A percentile compares a stretch with the other conserved stretches of the same genome.
These are phyloP conservation scores for Tulasnella sp. DNA, from an alignment of 768 basidiomycete genomes.

Conservation along the genomic window DNA sequence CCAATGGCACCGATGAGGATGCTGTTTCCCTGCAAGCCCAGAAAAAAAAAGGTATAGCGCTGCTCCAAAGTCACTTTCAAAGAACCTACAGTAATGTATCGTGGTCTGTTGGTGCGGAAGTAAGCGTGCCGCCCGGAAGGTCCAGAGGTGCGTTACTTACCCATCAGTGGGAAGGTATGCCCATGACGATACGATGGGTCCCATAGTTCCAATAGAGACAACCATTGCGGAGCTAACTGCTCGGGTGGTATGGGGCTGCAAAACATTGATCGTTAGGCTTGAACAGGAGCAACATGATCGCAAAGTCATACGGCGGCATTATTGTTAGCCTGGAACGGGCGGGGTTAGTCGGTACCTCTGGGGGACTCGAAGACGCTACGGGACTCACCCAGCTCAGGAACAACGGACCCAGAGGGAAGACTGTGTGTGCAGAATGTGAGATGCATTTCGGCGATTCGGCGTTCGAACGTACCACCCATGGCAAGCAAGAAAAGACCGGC, in stretches of 20 bases:
- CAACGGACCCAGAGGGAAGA: constrained; percentile 8
- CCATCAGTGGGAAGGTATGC: constrained; percentile 7
- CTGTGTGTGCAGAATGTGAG: neutral
- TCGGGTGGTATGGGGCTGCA: constrained; percentile 10
- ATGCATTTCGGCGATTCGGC: neutral
- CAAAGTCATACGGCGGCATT: constrained; percentile 1
- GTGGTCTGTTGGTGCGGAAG: neutral
- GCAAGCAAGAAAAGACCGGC: constrained; percentile 6
- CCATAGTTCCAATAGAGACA: constrained; percentile 7
- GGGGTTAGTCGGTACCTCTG: neutral
- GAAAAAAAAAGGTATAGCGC: neutral
- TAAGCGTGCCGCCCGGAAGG: neutral
- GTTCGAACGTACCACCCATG: constrained; percentile 2
- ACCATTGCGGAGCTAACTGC: constrained; percentile 13
- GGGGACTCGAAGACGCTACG: neutral
- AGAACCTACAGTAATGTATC: constrained; percentile 4
- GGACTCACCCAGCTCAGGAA: constrained; percentile 8
- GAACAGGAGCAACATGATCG: neutral
- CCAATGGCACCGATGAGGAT: constrained; percentile 5
- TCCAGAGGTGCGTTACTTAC: neutral
- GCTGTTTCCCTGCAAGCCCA: constrained; percentile 13
- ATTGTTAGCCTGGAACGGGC: neutral
- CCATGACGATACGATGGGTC: constrained; percentile 9
- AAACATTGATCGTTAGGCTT: neutral
- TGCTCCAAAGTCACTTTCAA: neutral